Evolutionary conservation across 176 grass and related monocot species (phyloP), one percentile per base, ranked within the genome.

Genomic region (Raddia guianensis): DNA sequence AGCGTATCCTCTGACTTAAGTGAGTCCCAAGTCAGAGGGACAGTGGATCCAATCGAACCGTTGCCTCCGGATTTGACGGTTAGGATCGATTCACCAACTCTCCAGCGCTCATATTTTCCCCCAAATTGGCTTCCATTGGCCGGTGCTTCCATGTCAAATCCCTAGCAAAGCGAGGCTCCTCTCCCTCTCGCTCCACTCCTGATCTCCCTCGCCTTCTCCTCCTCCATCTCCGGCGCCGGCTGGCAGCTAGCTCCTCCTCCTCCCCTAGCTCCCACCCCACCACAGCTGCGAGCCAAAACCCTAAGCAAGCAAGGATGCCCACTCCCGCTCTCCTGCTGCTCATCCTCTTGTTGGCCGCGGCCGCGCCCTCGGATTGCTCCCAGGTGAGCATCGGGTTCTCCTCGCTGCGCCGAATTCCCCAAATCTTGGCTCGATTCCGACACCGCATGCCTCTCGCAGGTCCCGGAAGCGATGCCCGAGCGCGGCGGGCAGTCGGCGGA

Each of bases 301-400:
- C 5, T 47, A 44, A 13, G 9, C 66, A 70, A 57, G 67, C 70
- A 32, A 80, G 14, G 45, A 69, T 73, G 70, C 48, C 48, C 52
- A 48, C 37, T 48, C 14, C 48, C 43, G 88, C 76, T 68, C 61
- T 84, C 42, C 69, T 89, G 10, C 43, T 84, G 13, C 57, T 87
- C 59, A 42, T 91, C 72, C 58, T 91, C 75, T 37, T 76, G 53
- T 20, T 83, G 13, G 73, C 70, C 58, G 79, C 66, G 6, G 37
- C 83, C 27, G 27, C 27, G 0, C 27, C 27, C 81, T 48, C 76
- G 52, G 42, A 9, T 74, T n/a, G 46, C 56, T 66, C 78, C 47
- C 77, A 65, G 72, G 85, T 87, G 81, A 49, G 27, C 73, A n/a
- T 34, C 12, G 12, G 47, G 40, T 16, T 34, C 12, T 16, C 48